Evolutionary conservation across 768 basidiomycete genomes (phyloP).

Genomic region (Lactarius evosmus): DNA sequence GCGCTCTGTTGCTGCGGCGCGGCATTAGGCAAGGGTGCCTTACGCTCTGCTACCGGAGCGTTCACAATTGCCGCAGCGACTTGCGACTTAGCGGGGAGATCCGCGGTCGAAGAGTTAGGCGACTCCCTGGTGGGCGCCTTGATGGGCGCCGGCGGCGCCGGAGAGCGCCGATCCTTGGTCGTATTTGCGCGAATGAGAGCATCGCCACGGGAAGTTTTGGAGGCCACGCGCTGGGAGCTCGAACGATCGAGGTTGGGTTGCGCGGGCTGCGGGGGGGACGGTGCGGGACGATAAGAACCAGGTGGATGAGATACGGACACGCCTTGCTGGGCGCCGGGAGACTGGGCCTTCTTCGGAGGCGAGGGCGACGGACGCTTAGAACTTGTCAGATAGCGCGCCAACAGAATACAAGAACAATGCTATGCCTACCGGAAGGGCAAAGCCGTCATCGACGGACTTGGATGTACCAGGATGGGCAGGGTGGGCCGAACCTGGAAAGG

Average conservation of each 20-base stretch:
- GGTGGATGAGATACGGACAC: slow-evolving; percentile 39
- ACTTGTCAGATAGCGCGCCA: slow-evolving; percentile 19
- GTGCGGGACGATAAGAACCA: slow-evolving; percentile 68
- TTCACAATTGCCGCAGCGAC: neutral
- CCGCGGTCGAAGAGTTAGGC: slow-evolving; percentile 21
- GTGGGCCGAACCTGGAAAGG: slow-evolving; percentile 16
- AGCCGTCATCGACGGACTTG: slow-evolving; percentile 46
- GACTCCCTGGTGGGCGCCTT: slow-evolving; percentile 24
- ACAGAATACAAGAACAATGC: neutral
- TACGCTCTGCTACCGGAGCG: slow-evolving; percentile 31
- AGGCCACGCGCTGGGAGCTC: slow-evolving; percentile 70
- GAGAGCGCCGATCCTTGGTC: slow-evolving; percentile 56
- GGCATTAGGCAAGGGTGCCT: slow-evolving; percentile 34
- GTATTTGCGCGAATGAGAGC: slow-evolving; percentile 63
- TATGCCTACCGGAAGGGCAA: slow-evolving; percentile 54
- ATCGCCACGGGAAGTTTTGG: slow-evolving; percentile 39
- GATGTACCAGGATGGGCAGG: slow-evolving; percentile 29
- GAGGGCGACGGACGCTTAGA: slow-evolving; percentile 41
- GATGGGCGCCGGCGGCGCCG: slow-evolving; percentile 31
- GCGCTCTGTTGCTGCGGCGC: slow-evolving; percentile 55
- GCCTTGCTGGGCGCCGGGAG: slow-evolving; percentile 29
- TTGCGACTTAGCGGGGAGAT: slow-evolving; percentile 18
- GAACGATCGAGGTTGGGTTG: slow-evolving; percentile 80
- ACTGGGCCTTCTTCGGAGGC: slow-evolving; percentile 41
- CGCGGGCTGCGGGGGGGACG: slow-evolving; percentile 62